These are phyloP conservation scores for Oryza coarctata DNA, from an alignment of 176 grass and related monocot species.

Conservation along the genomic window DNA sequence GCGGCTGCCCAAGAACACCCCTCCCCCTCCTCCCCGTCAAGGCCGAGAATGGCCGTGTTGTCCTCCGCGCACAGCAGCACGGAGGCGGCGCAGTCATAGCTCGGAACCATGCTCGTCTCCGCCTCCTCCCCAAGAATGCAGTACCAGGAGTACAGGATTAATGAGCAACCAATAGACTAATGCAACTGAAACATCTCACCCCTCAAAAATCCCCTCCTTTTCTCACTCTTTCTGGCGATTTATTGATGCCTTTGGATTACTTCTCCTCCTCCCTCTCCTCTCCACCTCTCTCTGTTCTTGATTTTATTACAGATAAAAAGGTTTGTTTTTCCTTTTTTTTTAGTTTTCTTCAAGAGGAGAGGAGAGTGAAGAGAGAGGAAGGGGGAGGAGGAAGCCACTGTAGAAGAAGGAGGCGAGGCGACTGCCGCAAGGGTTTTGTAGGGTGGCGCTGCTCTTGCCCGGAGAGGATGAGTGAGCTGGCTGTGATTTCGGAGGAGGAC, in stretches of 20 bases:
- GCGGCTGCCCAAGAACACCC: conserved; percentile 41
- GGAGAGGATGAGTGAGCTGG: not conserved
- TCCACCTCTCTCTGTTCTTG: conserved; percentile 47
- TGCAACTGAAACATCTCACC: not conserved
- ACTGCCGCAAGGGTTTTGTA: conserved; percentile 65
- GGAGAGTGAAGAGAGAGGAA: not conserved
- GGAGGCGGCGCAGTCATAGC: conserved; percentile 81
- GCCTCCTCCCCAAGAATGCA: conserved; percentile 28
- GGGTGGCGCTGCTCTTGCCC: conserved; percentile 11
- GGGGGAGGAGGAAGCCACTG: conserved; percentile 29
- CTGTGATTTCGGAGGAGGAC: not conserved
- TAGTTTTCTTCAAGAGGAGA: conserved; percentile 44
- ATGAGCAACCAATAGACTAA: conserved; percentile 33
- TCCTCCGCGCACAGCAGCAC: conserved; percentile 91
- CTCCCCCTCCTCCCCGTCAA: conserved; percentile 64
- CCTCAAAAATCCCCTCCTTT: not conserved
- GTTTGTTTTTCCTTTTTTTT: conserved; percentile 28
- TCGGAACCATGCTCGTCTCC: conserved; percentile 49
- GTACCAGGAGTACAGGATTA: conserved; percentile 7
- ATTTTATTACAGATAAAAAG: conserved; percentile 42
- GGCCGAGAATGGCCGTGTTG: conserved; percentile 66
- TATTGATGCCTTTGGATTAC: conserved; percentile 29
- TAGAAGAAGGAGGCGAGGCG: conserved; percentile 24
- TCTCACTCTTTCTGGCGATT: not conserved
- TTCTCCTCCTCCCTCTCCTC: conserved; percentile 41